phyloP scores from a whole-genome alignment of 192 early-diverging fungal genomes.

The Backusella westeae region DNA sequence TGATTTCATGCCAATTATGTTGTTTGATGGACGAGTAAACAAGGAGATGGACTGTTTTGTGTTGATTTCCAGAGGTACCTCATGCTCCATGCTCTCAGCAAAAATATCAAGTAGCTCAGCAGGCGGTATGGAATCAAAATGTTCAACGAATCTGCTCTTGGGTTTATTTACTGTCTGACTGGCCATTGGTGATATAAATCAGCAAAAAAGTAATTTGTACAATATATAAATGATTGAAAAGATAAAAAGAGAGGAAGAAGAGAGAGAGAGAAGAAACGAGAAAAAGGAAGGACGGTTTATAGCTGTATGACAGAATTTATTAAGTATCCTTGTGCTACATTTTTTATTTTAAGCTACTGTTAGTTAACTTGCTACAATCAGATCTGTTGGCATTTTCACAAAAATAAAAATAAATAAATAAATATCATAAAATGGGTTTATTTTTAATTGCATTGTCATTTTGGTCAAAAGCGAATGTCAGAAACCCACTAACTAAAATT shows the following conservation, averaged over 20 bases:
- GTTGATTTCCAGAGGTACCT: not conserved
- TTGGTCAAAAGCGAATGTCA: not conserved
- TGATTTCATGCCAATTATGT: not conserved
- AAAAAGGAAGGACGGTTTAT: not conserved
- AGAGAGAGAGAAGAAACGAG: not conserved
- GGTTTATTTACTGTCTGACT: not conserved
- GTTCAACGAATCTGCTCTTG: not conserved
- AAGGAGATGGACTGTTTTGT: not conserved
- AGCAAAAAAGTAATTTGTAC: not conserved
- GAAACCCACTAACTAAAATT: not conserved
- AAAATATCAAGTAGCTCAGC: not conserved
- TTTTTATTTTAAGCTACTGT: not conserved
- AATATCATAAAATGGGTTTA: not conserved
- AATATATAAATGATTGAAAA: not conserved
- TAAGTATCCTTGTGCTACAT: not conserved
- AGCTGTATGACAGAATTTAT: not conserved
- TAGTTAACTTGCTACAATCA: no score
- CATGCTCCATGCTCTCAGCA: not conserved
- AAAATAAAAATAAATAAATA: no score
- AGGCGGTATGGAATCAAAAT: not conserved
- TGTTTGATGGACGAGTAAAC: not conserved
- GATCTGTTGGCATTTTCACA: no score
- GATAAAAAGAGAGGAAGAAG: not conserved
- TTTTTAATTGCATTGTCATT: not conserved
- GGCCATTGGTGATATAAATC: not conserved